Conservation (phyloP, 495 filamentous ascomycete genomes). For the Delitschia confertaspora region DNA sequence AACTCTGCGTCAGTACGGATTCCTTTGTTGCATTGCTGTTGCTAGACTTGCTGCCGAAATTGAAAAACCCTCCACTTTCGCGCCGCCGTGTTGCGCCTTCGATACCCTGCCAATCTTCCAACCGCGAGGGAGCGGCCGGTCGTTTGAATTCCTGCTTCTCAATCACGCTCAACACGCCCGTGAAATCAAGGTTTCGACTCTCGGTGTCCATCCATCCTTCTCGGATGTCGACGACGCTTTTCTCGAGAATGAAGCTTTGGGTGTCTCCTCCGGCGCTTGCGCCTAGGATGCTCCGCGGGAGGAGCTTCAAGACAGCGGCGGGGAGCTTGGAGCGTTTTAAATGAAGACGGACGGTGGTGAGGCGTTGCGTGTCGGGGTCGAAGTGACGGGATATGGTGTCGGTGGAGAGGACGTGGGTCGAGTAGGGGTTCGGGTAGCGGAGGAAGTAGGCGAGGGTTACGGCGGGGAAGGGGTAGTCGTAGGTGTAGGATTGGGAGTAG, state of each 20-base stretch:
- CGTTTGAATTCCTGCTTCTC: slow-evolving; percentile 72
- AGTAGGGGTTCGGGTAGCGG: slow-evolving; percentile 96
- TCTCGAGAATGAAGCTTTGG: slow-evolving; percentile 85
- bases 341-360: slow-evolving; percentile 84
- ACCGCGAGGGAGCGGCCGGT: slow-evolving; percentile 29
- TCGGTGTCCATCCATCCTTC: slow-evolving; percentile 62
- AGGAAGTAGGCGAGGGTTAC: slow-evolving; percentile 98
- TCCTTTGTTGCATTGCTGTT: slow-evolving; percentile 33
- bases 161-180: slow-evolving; percentile 82
- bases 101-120: slow-evolving; percentile 10
- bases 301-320: slow-evolving; percentile 66
- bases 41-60: slow-evolving; percentile 17
- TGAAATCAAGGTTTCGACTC: slow-evolving; percentile 46
- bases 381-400: slow-evolving; percentile 85
- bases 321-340: slow-evolving; percentile 90
- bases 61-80: too few species aligned
- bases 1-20: too few species aligned
- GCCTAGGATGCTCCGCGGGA: slow-evolving; percentile 67
- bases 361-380: slow-evolving; percentile 66
- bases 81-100: slow-evolving; percentile 17
- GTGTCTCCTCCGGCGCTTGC: slow-evolving; percentile 55
- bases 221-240: slow-evolving; percentile 75
- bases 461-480: slow-evolving; percentile 82
- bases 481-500: slow-evolving; percentile 79
- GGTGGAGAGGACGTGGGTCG: slow-evolving; percentile 87